Evolutionary conservation across 352 stramenopile species (phyloP), one percentile per base, ranked within the genome.

Genomic region (Phytopythium litorale): DNA sequence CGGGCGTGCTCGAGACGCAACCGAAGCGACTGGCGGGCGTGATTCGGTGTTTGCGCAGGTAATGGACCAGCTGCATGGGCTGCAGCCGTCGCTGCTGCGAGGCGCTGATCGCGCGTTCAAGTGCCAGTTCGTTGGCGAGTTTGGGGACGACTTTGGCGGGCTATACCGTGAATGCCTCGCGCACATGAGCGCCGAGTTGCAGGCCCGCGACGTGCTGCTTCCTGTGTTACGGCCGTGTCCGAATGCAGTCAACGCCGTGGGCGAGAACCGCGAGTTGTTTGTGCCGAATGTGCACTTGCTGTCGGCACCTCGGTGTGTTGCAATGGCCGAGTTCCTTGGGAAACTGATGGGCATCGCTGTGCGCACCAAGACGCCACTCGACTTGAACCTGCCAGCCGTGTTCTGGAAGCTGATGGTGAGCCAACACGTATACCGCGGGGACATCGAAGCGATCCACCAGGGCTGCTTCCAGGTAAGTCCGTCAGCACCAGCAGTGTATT

Each of bases 331-430:
- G 61, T 98, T 98, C 64, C 76, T 98, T 16, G 95, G 95, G 18
- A 98, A 98, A 63, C 76, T 98, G 19, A 97, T 97, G 61, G 95
- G 94, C 23, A 91, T 98, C 50, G 91, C 92, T 23, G 87, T 98
- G 37, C 90, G 95, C 43, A 97, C 89, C 21, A 97, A 97, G 76
- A 96, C 94, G 32, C 94, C 91, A 53, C 74, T 98, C 16, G 91
- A 96, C 43, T 64, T 98, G 46, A 97, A 97, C 58, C 70, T 98
- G 28, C 87, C 94, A 28, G 73, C 87, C 0, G 76, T 97, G 19
- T 85, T 98, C 23, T 98, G 95, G 94, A 98, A 98, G 62, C 60
- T 90, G n/a, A 58, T 98, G 8, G 90, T 97, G 18, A 75, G 79
- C 12, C 77, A 98, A 56, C 67, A 69, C 11, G 80, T 97, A 43